These are phyloP conservation scores for Oehlia diaphana DNA, from an alignment of 192 early-diverging fungal species.

Conservation along the genomic window DNA sequence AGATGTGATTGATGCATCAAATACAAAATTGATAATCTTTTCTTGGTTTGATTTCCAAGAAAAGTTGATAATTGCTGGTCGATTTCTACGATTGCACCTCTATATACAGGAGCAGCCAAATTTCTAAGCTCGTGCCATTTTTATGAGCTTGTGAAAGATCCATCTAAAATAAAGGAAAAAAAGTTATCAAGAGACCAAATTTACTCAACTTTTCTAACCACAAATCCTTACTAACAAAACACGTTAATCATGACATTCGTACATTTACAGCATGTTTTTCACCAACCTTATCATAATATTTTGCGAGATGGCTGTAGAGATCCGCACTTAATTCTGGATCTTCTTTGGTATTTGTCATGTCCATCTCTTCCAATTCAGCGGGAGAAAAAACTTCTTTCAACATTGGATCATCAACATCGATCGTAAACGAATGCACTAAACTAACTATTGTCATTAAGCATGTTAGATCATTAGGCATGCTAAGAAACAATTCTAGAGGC, in stretches of 20 bases:
- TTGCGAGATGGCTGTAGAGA: neutral
- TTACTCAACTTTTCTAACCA: no score
- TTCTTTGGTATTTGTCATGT: conserved; percentile 10
- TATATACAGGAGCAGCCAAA: no score
- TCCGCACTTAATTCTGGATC: conserved; percentile 16
- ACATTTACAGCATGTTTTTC: neutral
- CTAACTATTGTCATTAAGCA: conserved; percentile 11
- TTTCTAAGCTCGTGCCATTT: no score
- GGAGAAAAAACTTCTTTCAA: neutral
- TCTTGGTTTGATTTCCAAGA: no score
- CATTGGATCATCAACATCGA: conserved; percentile 7
- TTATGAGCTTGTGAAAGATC: no score
- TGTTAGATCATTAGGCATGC: neutral
- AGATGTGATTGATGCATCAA: no score
- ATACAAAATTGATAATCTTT: no score
- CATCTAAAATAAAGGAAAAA: no score
- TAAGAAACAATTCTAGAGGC: neutral
- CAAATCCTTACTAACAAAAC: neutral
- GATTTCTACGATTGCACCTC: no score
- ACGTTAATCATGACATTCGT: neutral
- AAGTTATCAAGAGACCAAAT: no score
- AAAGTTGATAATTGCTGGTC: no score
- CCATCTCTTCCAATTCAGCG: conserved; percentile 3
- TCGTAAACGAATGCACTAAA: conserved; percentile 20
- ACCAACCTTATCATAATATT: conserved; percentile 17